phyloP scores from a whole-genome alignment of 2,329 filamentous ascomycete genomes.

The Pyrenophora tritici-repentis region DNA sequence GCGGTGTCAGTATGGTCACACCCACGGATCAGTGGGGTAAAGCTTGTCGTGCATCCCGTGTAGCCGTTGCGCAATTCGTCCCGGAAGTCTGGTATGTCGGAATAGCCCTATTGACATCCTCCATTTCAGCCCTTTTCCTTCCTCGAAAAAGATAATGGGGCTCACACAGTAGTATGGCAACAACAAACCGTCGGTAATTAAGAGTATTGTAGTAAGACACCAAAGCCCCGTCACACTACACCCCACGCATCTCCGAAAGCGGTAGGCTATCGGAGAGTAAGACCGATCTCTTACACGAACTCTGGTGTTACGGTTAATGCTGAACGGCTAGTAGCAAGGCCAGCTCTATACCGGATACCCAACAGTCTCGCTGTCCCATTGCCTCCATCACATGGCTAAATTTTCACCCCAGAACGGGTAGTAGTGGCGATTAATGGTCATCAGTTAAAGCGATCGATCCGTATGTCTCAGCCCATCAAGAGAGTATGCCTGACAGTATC shows the following conservation, averaged over 20 bases:
- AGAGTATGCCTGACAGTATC: background rate
- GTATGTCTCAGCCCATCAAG: slow-evolving; percentile 2
- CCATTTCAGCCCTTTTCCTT: no score
- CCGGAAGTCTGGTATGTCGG: background rate
- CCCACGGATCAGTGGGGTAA: background rate
- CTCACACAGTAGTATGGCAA: no score
- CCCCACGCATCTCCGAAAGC: background rate
- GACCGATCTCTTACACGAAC: background rate
- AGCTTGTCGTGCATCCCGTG: background rate
- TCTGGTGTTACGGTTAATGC: background rate
- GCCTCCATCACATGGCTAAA: background rate
- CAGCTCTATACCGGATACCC: background rate
- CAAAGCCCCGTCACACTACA: background rate
- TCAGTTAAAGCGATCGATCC: background rate
- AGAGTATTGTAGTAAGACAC: no score
- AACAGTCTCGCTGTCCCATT: background rate
- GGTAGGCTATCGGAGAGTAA: background rate
- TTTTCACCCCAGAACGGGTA: background rate
- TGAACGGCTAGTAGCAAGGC: background rate
- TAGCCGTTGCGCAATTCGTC: background rate
- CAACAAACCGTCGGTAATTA: no score
- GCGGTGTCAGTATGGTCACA: slow-evolving; percentile 1
- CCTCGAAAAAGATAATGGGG: no score
- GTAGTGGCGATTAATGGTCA: background rate
- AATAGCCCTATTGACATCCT: no score